phyloP scores from a whole-genome alignment of 78 protist species.

The Polysphondylium violaceum region DNA sequence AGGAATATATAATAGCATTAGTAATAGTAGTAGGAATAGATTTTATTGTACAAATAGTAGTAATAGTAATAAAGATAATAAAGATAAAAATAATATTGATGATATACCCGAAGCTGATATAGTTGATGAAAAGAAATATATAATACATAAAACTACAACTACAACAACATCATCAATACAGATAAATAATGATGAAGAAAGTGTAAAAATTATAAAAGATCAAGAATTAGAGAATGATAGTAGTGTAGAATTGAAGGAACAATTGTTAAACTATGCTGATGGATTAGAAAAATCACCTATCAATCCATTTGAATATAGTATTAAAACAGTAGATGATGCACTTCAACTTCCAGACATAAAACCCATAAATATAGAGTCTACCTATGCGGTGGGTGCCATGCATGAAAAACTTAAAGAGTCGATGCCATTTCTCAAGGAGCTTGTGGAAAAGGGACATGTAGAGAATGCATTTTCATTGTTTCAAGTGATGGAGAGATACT shows the following conservation, averaged over 20 bases:
- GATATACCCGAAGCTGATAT: too few species aligned
- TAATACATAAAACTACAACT: slow-evolving; percentile 3
- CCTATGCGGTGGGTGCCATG: slow-evolving; percentile 49
- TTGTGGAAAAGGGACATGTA: neutral
- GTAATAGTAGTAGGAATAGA: neutral
- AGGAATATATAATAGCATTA: neutral
- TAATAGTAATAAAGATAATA: neutral
- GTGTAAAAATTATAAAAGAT: neutral
- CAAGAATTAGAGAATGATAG: neutral
- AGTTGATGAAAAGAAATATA: neutral
- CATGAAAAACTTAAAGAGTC: slow-evolving; percentile 38
- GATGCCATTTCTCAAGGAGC: slow-evolving; percentile 21
- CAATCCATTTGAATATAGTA: slow-evolving; percentile 66
- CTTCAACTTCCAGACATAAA: slow-evolving; percentile 41
- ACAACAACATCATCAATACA: neutral
- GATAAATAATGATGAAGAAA: neutral
- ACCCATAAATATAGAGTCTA: slow-evolving; percentile 30
- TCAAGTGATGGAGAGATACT: slow-evolving; percentile 75
- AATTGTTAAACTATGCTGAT: neutral
- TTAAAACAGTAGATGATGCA: slow-evolving; percentile 58
- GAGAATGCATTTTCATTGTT: slow-evolving; percentile 66
- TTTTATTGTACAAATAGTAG: neutral
- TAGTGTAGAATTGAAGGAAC: neutral
- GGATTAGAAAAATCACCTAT: slow-evolving; percentile 26
- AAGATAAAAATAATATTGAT: neutral